These are phyloP conservation scores for Hyphodiscus hymeniophilus DNA, from an alignment of 495 filamentous ascomycete species.

Conservation along the genomic window DNA sequence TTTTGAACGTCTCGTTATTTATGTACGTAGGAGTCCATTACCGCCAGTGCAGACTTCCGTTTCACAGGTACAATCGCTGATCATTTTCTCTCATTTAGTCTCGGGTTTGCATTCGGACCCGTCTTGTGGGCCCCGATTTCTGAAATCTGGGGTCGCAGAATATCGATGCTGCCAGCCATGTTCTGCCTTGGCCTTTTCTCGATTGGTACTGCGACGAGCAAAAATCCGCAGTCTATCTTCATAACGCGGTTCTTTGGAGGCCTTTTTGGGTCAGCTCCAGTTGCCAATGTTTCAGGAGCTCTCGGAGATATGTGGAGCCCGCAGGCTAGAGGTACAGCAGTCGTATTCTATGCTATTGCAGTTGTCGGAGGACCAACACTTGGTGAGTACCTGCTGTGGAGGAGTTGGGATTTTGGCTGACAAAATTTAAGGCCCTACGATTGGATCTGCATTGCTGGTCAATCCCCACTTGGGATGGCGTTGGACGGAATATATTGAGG, in stretches of 20 bases:
- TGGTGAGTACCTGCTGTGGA: not conserved
- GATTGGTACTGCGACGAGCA: conserved; percentile 34
- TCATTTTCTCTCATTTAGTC: conserved; percentile 28
- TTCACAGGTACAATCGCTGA: conserved; percentile 26
- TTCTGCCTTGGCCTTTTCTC: conserved; percentile 35
- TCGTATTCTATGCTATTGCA: conserved; percentile 30
- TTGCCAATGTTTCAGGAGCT: conserved; percentile 34
- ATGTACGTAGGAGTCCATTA: no score
- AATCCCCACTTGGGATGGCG: conserved; percentile 26
- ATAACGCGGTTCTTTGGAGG: conserved; percentile 29
- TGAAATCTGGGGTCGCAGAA: conserved; percentile 37
- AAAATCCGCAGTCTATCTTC: conserved; percentile 24
- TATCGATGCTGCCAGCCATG: conserved; percentile 37
- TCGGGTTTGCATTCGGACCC: conserved; percentile 28
- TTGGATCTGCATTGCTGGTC: conserved; percentile 17
- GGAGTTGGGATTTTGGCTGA: not conserved
- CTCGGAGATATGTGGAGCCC: conserved; percentile 42
- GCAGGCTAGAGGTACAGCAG: conserved; percentile 28
- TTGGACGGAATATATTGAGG: conserved; percentile 29
- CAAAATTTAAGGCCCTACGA: conserved; percentile 15
- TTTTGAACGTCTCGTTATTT: conserved; percentile 23
- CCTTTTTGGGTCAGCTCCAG: conserved; percentile 28
- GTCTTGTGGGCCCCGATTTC: conserved; percentile 31
- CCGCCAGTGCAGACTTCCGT: not conserved
- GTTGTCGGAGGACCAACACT: conserved; percentile 33